Base-by-base conservation (phyloP, 2,329 filamentous ascomycete genomes). In the Epicoccum sorghinum region DNA sequence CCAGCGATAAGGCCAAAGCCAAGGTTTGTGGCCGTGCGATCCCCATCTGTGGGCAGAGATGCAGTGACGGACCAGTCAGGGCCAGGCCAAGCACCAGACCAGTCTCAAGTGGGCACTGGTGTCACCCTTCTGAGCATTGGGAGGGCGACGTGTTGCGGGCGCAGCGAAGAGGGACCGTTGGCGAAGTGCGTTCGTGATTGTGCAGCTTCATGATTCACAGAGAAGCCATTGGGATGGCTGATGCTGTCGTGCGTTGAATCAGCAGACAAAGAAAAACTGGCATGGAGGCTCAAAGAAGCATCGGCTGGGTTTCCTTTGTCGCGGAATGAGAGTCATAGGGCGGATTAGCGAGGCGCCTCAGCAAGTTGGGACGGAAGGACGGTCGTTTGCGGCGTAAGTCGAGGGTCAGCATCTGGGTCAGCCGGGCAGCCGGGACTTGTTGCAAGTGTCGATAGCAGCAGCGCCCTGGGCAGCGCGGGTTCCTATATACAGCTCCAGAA, bases 1-100 rank as follows among this genome's bases (percentile, higher is more conserved):
- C 57, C 66, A 71, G 59, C 58, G 61, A 42, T 68, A 64, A 57
- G 68, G 65, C 61, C 60, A 68, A 52, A 51, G 62, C 66, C 60
- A 66, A 64, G 65, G 30, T 24, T 40, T 55, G 65, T 65, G 63
- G 59, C 60, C 57, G 67, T 68, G 66, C 62, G 59, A 60, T 35
- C 39, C 42, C 51, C 55, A 65, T 49, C 29, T 49, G 32, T 27
- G 47, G 52, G 35, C 42, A 33, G n/a, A 46, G 22, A 45, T 24
- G 57, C 49, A 44, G 41, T 59, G 55, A 60, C 61, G 59, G 64
- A 43, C 53, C 50, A 47, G 50, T 55, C 38, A 56, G 42, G 29
- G 52, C 32, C 32, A n/a, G 45, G 40, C n/a, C 13, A 39, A 48
- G 45, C 25, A 14, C 35, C 29, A 45, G 44, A 29, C 45, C 41